Evolutionary conservation across 129 eudicot genomes (phyloP), one percentile per base, ranked within the genome.

Genomic region (Logfia minima): DNA sequence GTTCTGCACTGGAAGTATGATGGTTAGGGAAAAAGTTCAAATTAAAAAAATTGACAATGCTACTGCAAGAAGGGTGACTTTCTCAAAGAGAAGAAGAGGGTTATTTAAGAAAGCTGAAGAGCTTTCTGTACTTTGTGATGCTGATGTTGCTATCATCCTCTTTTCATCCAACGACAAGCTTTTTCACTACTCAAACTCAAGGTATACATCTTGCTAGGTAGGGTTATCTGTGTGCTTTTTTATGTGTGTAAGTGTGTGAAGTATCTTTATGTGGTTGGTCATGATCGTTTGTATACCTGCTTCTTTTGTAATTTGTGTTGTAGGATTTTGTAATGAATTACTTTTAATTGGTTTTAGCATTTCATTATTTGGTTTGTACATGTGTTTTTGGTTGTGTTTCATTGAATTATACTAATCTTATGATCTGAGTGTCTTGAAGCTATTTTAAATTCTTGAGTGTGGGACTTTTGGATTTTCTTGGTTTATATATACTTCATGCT

Each of bases 61-160:
- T 4, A 84, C 98, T 7, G 96, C 98, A 21, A 84, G 98, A 81
- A 93, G 91, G 77, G 98, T 92, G 60, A 92, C 98, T 17, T 92
- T 92, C 79, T 86, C 96, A 34, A 92, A 92, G 84, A 87, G 98
- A 78, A 84, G 98, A 82, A 92, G 96, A 86, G 98, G 98, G 51
- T 76, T 92, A 7, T 87, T 92, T 84, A 92, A 92, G 88, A 92
- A 92, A 84, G 98, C 98, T 71, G 90, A 92, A 79, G 97, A 92
- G 83, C 97, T 92, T 81, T 80, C 92, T 51, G 88, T 92, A 61
- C 90, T 92, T 45, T 92, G 97, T 77, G 97, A 92, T 85, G 96
- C 96, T 74, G 96, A 92, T 76, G 96, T 92, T 58, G 97, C 85
- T 58, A 85, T 92, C 79, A 81, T 89, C 75, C 56, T 89, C 79